These are phyloP conservation scores for Chlorella vulgaris DNA, from an alignment of 139 green algal species.

Conservation along the genomic window DNA sequence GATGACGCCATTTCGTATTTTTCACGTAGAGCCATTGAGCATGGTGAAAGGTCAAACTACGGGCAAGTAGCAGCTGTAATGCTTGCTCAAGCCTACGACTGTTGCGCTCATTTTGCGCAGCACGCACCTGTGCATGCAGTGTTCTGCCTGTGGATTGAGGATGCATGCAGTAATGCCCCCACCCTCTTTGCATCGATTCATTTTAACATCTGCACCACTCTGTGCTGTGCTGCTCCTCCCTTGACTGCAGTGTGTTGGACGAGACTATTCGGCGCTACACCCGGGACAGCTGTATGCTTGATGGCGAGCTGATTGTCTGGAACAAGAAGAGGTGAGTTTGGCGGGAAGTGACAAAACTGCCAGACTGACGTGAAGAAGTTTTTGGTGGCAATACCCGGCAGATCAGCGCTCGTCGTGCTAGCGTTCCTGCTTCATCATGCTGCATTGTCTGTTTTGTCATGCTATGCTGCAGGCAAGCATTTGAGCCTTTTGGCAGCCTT, in stretches of 20 bases:
- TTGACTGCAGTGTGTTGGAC: slow-evolving; percentile 19
- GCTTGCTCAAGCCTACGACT: too few relatives aligned
- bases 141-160: too few relatives aligned
- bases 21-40: slow-evolving; percentile 63
- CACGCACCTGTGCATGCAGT: too few relatives aligned
- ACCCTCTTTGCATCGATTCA: too few relatives aligned
- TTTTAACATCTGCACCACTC: too few relatives aligned
- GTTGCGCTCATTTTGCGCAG: too few relatives aligned
- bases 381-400: too few relatives aligned
- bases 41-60: slow-evolving; percentile 48
- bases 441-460: not conserved
- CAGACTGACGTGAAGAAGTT: too few relatives aligned
- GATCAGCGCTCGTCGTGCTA: too few relatives aligned
- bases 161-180: too few relatives aligned
- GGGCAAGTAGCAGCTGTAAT: not conserved
- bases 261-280: slow-evolving; percentile 26
- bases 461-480: slow-evolving; percentile 19
- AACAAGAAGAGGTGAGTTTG: slow-evolving; percentile 38
- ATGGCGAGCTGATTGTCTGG: slow-evolving; percentile 60
- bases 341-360: not conserved
- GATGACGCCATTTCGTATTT: slow-evolving; percentile 62
- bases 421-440: too few relatives aligned
- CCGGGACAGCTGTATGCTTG: slow-evolving; percentile 40
- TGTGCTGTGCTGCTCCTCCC: not conserved
- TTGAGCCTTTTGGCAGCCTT: slow-evolving; percentile 72